phyloP scores from a whole-genome alignment of 2,329 filamentous ascomycete species.

The Coniochaeta sp. region DNA sequence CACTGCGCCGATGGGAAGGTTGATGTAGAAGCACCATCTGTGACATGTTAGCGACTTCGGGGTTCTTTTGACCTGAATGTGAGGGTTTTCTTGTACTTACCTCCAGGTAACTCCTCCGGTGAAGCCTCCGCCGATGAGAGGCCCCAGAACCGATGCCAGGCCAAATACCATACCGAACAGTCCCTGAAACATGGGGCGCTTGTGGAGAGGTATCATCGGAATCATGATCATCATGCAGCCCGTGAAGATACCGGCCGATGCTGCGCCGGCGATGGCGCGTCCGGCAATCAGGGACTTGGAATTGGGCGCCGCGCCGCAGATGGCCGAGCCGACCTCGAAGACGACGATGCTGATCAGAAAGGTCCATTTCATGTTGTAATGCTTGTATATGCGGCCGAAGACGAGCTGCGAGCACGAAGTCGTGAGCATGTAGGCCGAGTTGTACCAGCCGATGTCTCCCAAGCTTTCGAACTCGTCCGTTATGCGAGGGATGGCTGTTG shows the following conservation, averaged over 20 bases:
- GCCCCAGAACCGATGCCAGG: slow-evolving; percentile 45
- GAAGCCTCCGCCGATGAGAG: slow-evolving; percentile 46
- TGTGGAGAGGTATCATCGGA: slow-evolving; percentile 51
- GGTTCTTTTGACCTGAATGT: background rate
- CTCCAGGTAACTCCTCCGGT: slow-evolving; percentile 41
- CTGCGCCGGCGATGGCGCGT: slow-evolving; percentile 48
- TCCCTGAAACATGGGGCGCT: slow-evolving; percentile 50
- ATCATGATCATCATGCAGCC: slow-evolving; percentile 51
- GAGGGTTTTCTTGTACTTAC: slow-evolving; percentile 10
- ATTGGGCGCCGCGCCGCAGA: slow-evolving; percentile 47
- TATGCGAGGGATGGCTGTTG: slow-evolving; percentile 46
- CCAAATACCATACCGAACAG: slow-evolving; percentile 50
- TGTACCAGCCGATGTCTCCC: slow-evolving; percentile 58
- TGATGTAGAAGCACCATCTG: slow-evolving; percentile 53
- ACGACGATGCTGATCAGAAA: slow-evolving; percentile 41
- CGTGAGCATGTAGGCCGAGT: slow-evolving; percentile 53
- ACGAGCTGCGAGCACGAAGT: slow-evolving; percentile 47
- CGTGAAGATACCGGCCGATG: slow-evolving; percentile 50
- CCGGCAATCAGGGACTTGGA: slow-evolving; percentile 49
- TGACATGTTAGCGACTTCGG: background rate
- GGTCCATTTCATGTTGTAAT: slow-evolving; percentile 40
- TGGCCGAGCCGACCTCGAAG: slow-evolving; percentile 46
- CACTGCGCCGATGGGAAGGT: slow-evolving; percentile 47
- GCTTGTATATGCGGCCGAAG: slow-evolving; percentile 47
- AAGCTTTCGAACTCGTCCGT: slow-evolving; percentile 51